Evolutionary conservation across 108 stramenopile genomes (phyloP).

Genomic region (Conticribra guillardii): DNA sequence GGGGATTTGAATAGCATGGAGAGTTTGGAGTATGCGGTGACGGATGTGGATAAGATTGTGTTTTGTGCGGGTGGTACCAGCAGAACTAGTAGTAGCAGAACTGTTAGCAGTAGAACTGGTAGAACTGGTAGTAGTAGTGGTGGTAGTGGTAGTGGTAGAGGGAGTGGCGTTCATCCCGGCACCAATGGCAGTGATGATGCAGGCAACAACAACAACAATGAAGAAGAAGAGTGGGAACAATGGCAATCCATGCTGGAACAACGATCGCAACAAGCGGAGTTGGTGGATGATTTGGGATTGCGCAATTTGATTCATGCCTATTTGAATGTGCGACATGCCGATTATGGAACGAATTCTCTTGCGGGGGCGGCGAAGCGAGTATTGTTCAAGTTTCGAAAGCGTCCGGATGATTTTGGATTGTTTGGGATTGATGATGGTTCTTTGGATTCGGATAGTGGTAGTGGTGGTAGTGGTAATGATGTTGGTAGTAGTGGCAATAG

Average conservation of each 20-base stretch:
- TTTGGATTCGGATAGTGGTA: conserved; percentile 22
- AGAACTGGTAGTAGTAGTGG: too few species aligned
- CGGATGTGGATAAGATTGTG: conserved; percentile 92
- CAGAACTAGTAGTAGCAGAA: too few species aligned
- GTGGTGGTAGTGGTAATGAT: too few species aligned
- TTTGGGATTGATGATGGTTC: conserved; percentile 68
- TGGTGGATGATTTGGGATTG: conserved; percentile 80
- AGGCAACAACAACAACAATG: neutral
- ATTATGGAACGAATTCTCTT: conserved; percentile 67
- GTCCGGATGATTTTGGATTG: conserved; percentile 71
- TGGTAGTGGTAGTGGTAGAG: too few species aligned
- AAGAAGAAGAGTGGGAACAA: conserved; percentile 40
- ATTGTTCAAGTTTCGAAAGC: conserved; percentile 81
- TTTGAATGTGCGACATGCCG: conserved; percentile 86
- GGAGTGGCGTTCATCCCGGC: too few species aligned
- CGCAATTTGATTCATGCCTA: conserved; percentile 86
- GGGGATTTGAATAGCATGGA: conserved; percentile 86
- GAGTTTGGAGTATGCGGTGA: conserved; percentile 89
- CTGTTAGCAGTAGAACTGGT: too few species aligned
- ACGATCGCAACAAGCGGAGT: conserved; percentile 61
- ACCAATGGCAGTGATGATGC: too few species aligned
- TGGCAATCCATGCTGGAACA: conserved; percentile 50
- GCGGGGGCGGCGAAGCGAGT: conserved; percentile 88
- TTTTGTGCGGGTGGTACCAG: conserved; percentile 85
- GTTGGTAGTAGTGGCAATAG: too few species aligned